A percentile compares a stretch with the other conserved stretches of the same genome.
These are phyloP conservation scores for Pistacia atlantica DNA, from an alignment of 345 rosid species.

Conservation along the genomic window DNA sequence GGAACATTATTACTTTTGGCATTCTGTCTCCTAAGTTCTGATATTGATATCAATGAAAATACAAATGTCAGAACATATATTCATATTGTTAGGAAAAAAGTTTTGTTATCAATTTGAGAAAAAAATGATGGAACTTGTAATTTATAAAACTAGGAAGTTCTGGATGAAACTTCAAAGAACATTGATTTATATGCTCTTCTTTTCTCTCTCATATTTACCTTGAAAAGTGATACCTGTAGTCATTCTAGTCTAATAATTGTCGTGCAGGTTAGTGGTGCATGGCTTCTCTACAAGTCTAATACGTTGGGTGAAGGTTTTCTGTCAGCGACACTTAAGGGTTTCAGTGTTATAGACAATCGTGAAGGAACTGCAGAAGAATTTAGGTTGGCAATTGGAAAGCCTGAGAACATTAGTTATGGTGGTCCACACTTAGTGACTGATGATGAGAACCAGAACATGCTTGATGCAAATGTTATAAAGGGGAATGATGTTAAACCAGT, in stretches of 20 bases:
- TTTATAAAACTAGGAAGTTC: neutral
- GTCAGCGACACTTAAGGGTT: conserved; percentile 83
- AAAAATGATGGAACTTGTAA: neutral
- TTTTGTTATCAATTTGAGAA: neutral
- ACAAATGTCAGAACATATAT: neutral
- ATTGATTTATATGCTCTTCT: neutral
- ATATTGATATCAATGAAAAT: neutral
- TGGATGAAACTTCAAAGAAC: neutral
- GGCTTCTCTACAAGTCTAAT: conserved; percentile 88
- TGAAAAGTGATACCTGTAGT: neutral
- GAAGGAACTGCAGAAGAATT: conserved; percentile 82
- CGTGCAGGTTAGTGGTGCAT: conserved; percentile 69
- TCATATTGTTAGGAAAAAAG: neutral
- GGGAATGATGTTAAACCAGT: conserved; percentile 46
- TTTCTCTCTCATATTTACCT: neutral
- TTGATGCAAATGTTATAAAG: conserved; percentile 35
- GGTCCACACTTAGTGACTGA: conserved; percentile 28
- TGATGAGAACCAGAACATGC: conserved; percentile 30
- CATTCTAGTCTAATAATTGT: neutral
- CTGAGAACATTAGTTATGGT: conserved; percentile 50
- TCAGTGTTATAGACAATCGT: conserved; percentile 88
- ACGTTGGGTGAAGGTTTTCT: conserved; percentile 68
- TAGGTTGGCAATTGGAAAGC: conserved; percentile 81
- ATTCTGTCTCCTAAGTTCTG: neutral
- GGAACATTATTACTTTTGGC: neutral